These are phyloP conservation scores for Inonotus hispidus DNA, from an alignment of 1,284 basidiomycete genomes.

Conservation along the genomic window DNA sequence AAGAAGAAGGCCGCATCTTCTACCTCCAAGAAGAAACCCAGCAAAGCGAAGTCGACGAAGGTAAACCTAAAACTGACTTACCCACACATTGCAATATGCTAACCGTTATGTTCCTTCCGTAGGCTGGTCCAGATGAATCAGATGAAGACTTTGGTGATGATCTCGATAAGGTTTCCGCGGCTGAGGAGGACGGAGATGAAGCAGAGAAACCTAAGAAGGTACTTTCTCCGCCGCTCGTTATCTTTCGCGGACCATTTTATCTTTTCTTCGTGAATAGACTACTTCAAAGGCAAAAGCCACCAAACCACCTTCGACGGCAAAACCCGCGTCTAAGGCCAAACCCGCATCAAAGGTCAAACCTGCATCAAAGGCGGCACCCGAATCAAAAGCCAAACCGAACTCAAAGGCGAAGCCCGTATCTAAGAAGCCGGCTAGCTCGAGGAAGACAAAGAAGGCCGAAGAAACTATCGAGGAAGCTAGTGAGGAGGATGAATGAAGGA, in stretches of 20 bases:
- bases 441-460: constrained; percentile 10
- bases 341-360: neutral
- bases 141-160: constrained; percentile 19
- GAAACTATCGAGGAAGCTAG: constrained; percentile 4
- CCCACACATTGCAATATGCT: neutral
- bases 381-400: constrained; percentile 1
- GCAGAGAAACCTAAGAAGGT: constrained; percentile 40
- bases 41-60: constrained; percentile 12
- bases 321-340: constrained; percentile 1
- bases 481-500: constrained; percentile 4
- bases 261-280: neutral
- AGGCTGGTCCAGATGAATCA: constrained; percentile 9
- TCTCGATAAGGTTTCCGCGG: constrained; percentile 15
- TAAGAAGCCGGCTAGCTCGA: constrained; percentile 8
- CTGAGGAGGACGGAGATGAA: constrained; percentile 24
- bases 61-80: neutral
- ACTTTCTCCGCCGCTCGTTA: neutral
- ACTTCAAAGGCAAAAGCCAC: neutral
- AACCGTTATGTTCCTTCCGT: neutral
- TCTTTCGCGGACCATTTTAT: neutral
- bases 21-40: constrained; percentile 16
- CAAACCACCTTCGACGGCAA: neutral
- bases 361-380: neutral
- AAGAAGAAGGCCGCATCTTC: constrained; percentile 30
- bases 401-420: constrained; percentile 10